Evolutionary conservation across 2,329 filamentous ascomycete genomes (phyloP), one percentile per base, ranked within the genome.

Genomic region (Colletotrichum sp.): DNA sequence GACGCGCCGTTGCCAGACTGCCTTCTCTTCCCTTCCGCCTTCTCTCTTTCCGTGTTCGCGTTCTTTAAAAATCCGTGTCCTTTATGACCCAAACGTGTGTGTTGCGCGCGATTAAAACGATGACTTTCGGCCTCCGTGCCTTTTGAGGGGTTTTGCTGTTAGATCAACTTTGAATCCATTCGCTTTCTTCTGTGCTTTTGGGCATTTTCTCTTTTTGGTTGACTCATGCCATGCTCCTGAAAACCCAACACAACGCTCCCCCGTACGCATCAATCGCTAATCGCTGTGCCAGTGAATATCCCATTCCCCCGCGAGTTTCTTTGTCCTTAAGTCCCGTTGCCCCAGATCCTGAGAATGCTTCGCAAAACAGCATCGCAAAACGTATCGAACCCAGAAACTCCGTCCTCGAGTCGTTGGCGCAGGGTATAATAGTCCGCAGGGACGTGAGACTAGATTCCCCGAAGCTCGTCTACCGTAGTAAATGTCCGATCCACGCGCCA

Each of bases 401-500:
- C 71, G 34, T 67, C 71, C 34, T 74, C 52, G 71, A 61, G 36
- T 70, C 55, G 58, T 55, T 61, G 70, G 74, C 61, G 65, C 58
- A 43, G 70, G 71, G 74, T 74, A 69, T 75, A 64, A 48, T 68
- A 59, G 69, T 68, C 69, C 69, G 63, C 48, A 69, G 56, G 61
- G 73, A 71, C 69, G 26, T 52, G 69, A 64, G 71, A 69, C 70
- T 52, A 65, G 36, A 73, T 59, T 48, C 59, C 59, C 70, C 24
- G 62, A 74, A 69, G 52, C 52, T 64, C 65, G 65, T 74, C 71
- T 73, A 75, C 64, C 58, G 55, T 74, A 66, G 71, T 75, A 70
- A 70, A 76, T 74, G 59, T 74, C 65, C 71, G 55, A 70, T 69
- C 71, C 74, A 74, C 74, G 65, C 74, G 74, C 74, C 74, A 66